A percentile compares a stretch with the other conserved stretches of the same genome.
phyloP scores from a whole-genome alignment of 805 yeast species.

The Candida anglica region DNA sequence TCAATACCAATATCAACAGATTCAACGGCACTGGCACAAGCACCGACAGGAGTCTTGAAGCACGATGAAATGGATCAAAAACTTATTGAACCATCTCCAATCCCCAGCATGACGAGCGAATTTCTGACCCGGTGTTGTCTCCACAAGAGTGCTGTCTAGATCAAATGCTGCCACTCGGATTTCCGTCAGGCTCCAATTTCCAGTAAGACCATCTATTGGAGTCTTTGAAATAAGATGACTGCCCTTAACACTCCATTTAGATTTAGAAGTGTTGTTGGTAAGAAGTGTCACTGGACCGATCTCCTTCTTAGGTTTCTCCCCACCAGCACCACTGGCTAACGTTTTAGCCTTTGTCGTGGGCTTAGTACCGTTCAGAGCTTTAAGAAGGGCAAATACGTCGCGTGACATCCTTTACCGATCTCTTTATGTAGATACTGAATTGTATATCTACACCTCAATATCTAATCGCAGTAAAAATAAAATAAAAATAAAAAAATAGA shows the following conservation, averaged over 20 bases:
- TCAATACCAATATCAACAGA: constrained; percentile 96
- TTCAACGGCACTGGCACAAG: constrained; percentile 98
- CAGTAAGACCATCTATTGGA: no score
- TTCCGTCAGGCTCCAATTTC: no score
- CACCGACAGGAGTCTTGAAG: constrained; percentile 97
- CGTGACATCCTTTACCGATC: constrained; percentile 2
- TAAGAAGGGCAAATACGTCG: constrained; percentile 10
- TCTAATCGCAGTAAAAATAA: no score
- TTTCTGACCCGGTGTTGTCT: constrained; percentile 57
- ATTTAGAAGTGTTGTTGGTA: no score
- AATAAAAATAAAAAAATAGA: no score
- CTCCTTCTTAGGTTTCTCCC: no score
- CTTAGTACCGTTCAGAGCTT: constrained; percentile 5
- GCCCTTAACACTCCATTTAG: constrained; percentile 23
- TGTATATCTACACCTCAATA: no score
- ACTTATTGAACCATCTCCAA: constrained; percentile 56
- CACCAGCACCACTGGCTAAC: no score
- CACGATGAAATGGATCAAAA: constrained; percentile 18
- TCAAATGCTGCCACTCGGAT: constrained; percentile 77
- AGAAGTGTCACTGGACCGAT: no score
- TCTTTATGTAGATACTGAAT: no score
- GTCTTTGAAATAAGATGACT: constrained; percentile 42
- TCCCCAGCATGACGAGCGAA: constrained; percentile 50
- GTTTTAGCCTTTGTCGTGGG: neutral
- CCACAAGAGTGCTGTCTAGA: constrained; percentile 74